These are phyloP conservation scores for Megacollybia marginata DNA, from an alignment of 768 basidiomycete genomes.

Conservation along the genomic window DNA sequence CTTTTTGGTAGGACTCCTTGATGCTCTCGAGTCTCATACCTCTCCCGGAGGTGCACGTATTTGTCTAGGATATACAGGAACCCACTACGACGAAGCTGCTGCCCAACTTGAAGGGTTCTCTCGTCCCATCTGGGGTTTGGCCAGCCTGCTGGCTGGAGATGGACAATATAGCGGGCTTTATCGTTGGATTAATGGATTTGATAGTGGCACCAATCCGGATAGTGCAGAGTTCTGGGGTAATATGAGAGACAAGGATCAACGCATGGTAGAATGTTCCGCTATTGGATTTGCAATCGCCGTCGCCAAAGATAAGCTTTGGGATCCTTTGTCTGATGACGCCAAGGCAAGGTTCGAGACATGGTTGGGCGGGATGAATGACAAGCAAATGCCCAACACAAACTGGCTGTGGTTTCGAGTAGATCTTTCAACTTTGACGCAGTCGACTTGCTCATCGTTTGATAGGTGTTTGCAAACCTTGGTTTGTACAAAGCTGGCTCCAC, in stretches of 20 bases:
- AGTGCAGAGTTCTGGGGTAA: slow-evolving; percentile 70
- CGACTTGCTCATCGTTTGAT: slow-evolving; percentile 1
- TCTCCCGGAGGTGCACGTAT: slow-evolving; percentile 68
- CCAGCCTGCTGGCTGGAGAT: slow-evolving; percentile 59
- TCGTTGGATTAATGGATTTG: slow-evolving; percentile 61
- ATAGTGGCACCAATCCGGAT: slow-evolving; percentile 59
- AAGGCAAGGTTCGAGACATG: slow-evolving; percentile 56
- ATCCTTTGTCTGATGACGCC: slow-evolving; percentile 43
- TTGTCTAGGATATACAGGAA: slow-evolving; percentile 61
- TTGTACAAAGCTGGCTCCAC: slow-evolving; percentile 53
- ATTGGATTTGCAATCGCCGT: slow-evolving; percentile 68
- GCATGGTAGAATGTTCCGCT: slow-evolving; percentile 79
- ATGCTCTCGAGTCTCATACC: slow-evolving; percentile 61
- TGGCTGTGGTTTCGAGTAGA: slow-evolving; percentile 77
- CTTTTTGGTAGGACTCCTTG: slow-evolving; percentile 53
- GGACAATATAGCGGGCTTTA: slow-evolving; percentile 48
- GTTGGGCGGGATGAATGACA: slow-evolving; percentile 73
- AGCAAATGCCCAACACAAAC: slow-evolving; percentile 79
- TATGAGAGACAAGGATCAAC: slow-evolving; percentile 68
- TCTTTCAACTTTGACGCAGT: slow-evolving; percentile 2
- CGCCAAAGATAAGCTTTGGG: slow-evolving; percentile 58
- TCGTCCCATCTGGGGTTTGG: slow-evolving; percentile 70
- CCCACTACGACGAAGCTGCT: slow-evolving; percentile 66
- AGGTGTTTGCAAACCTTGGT: slow-evolving; percentile 75
- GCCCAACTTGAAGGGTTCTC: slow-evolving; percentile 74